Percentiles rank a stretch among this genome's conserved stretches.
Evolutionary conservation across 208 protist species (phyloP).

Genomic region (Wallacemonas sp.): DNA sequence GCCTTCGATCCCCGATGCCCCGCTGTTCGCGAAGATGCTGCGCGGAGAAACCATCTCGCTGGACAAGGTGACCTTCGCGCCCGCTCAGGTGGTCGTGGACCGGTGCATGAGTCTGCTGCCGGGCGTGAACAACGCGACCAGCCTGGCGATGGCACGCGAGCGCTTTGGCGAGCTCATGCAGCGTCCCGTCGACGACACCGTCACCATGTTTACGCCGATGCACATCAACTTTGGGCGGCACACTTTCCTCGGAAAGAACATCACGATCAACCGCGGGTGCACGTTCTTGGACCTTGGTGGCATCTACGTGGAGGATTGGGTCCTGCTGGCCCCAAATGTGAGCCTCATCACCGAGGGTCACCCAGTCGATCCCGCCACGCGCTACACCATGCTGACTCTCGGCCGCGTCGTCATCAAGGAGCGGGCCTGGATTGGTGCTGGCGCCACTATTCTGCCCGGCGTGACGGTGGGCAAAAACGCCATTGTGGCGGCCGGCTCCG

Average conservation of each 20-base stretch:
- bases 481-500: conserved; percentile 72
- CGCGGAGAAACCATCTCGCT: conserved; percentile 46
- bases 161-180: conserved; percentile 29
- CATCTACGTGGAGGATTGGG: conserved; percentile 62
- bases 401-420: conserved; percentile 51
- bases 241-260: conserved; percentile 56
- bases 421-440: conserved; percentile 67
- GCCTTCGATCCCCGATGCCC: neutral
- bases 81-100: conserved; percentile 23
- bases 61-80: conserved; percentile 23
- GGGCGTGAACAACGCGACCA: conserved; percentile 23
- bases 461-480: conserved; percentile 75
- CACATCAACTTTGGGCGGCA: conserved; percentile 81
- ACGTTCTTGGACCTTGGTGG: conserved; percentile 64
- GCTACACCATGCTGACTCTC: conserved; percentile 31
- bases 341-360: conserved; percentile 78
- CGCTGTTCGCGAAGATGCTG: conserved; percentile 46
- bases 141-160: conserved; percentile 8
- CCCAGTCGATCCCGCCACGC: conserved; percentile 44
- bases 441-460: conserved; percentile 56
- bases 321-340: conserved; percentile 65
- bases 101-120: conserved; percentile 23
- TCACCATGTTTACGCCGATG: conserved; percentile 64
- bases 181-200: conserved; percentile 26
- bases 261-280: conserved; percentile 73